Evolutionary conservation across 2,329 filamentous ascomycete species (phyloP), one percentile per base, ranked within the genome.

Genomic region (Aureobasidium sp.): DNA sequence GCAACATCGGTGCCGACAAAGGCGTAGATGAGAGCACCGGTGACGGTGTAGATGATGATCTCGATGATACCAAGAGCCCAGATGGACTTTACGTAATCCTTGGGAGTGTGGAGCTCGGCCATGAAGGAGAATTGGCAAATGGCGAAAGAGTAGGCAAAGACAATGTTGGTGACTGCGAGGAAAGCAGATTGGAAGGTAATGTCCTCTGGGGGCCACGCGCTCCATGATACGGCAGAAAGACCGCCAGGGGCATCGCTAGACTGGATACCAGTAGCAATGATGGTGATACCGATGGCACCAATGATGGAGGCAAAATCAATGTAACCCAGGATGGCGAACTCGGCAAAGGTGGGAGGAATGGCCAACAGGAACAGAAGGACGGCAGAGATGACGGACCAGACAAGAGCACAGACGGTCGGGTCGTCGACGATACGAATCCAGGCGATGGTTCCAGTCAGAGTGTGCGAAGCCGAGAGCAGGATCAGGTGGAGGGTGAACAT

Each of bases 41-140:
- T 85, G 29, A 88, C 69, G 34, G 87, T 77, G 72, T 90, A 90
- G 48, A 90, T 80, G 42, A 77, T 75, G 29, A 81, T 78, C 70
- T 89, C 86, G 22, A 88, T 81, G 42, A 87, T 71, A 67, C 81
- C 81, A 59, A 91, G 81, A 8, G 87, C 82, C 72, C 76, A 76
- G 68, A 79, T 76, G 2, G 76, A 77, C 72, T 87, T 87, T 62
- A 82, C 79, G 72, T 83, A 88, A 66, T 86, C 81, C 62, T 77
- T 77, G 1, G 87, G 86, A 42, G 85, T 79, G 70, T 84, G 82
- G 71, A 90, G 78, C 72, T 90, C 87, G 48, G 81, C 79, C 71
- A 87, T 85, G 71, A 90, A 83, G 65, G 79, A 81, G 74, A 89
- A 88, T 75, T 88, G 89, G 64, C 84, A 85, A 63, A 78, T 76